A percentile compares a stretch with the other conserved stretches of the same genome.
Conservation (phyloP, 2,329 filamentous ascomycete species). For the Fusarium pininemorale region DNA sequence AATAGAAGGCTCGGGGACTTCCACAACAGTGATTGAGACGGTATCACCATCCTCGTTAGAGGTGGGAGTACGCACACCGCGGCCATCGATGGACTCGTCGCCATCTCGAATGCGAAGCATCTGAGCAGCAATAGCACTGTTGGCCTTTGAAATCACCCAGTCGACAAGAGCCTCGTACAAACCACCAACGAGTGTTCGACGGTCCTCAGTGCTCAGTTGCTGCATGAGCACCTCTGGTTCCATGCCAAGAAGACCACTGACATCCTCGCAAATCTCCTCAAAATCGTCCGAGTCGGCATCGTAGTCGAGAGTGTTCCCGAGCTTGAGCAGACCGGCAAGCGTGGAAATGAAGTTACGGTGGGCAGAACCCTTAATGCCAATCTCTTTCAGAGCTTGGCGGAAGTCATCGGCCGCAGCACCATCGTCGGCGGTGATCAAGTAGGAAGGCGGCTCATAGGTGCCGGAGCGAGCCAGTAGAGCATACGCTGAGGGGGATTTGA, state of each 20-base stretch:
- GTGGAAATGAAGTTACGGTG: slow-evolving; percentile 86
- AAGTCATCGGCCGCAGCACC: slow-evolving; percentile 94
- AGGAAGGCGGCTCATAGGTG: slow-evolving; percentile 86
- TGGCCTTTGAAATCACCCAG: slow-evolving; percentile 91
- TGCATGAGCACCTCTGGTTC: slow-evolving; percentile 83
- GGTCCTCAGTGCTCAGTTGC: slow-evolving; percentile 85
- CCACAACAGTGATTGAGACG: slow-evolving; percentile 87
- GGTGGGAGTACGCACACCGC: slow-evolving; percentile 69
- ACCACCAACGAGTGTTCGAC: slow-evolving; percentile 82
- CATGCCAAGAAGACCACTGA: slow-evolving; percentile 83
- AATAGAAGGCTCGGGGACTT: slow-evolving; percentile 80
- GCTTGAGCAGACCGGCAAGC: slow-evolving; percentile 85
- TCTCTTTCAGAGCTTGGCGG: slow-evolving; percentile 82
- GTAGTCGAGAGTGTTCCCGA: slow-evolving; percentile 90
- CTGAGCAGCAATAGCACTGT: slow-evolving; percentile 81
- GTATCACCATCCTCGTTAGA: slow-evolving; percentile 81
- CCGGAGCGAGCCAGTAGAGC: slow-evolving; percentile 81
- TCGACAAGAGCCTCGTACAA: slow-evolving; percentile 95
- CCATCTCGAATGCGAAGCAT: slow-evolving; percentile 73
- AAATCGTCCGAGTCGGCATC: slow-evolving; percentile 84
- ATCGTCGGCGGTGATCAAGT: slow-evolving; percentile 92
- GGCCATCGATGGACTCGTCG: slow-evolving; percentile 73
- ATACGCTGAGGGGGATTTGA: slow-evolving; percentile 82
- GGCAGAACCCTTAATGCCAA: slow-evolving; percentile 89
- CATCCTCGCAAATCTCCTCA: slow-evolving; percentile 89